Base-by-base conservation (phyloP, 352 stramenopile species). In the Blastocystis sp. region DNA sequence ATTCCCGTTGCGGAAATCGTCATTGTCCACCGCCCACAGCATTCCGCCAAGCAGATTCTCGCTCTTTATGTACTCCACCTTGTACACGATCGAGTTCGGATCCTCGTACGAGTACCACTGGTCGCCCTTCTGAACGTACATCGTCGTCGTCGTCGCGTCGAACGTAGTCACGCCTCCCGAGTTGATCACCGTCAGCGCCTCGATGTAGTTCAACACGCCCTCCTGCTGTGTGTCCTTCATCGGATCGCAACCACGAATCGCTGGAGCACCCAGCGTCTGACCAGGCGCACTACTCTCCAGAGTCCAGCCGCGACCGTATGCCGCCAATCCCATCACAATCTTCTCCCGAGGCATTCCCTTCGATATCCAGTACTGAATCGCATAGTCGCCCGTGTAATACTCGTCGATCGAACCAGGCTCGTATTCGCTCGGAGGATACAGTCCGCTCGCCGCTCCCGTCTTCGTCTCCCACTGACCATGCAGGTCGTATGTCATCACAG, bases 331-430 rank as follows among this genome's bases (percentile, higher is more conserved):
- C 54, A 81, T 67, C 9, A 81, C 69, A 38, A 81, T 81, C 69
- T 67, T 81, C 21, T 81, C 34, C 11, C 69, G 49, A 44, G 69
- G 69, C 69, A 81, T 81, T 44, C 69, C 69, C 2, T 67, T 18
- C 18, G 34, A 40, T 24, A 81, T 81, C 69, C 69, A 81, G 54
- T 67, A 67, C 38, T 81, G 69, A 38, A 67, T 81, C 2, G 69
- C 69, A 57, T 67, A 81, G 42, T 81, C 69, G n/a, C 49, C 69
- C n/a, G 69, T 81, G 42, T 81, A 81, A 29, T 81, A 81, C 27
- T 81, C 49, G n/a, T 81, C 69, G 21, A 81, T 29, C 27, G 69
- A 59, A 4, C 69, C 69, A n/a, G 49, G 4, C 27, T 67, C 69
- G 42, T 63, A 67, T 21, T 81, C 42, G 14, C 18, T 29, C 18